Conservation (phyloP, 768 basidiomycete species). For the Rhodosporidiobolus sp. region DNA sequence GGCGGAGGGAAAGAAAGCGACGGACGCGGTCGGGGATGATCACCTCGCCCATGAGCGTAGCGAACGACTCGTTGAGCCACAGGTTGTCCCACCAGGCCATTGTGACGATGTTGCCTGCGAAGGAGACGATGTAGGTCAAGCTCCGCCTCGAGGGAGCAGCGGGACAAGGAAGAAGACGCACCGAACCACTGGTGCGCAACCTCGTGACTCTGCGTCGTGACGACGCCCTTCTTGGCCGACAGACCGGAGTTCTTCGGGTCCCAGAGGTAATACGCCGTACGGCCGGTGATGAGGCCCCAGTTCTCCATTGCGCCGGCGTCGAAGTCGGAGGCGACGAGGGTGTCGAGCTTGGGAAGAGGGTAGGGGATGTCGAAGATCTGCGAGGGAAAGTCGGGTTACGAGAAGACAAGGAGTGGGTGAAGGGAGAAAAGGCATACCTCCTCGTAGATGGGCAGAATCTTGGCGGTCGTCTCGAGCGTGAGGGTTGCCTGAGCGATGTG, state of each 20-base stretch:
- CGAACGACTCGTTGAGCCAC: conserved; percentile 47
- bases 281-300: conserved; percentile 78
- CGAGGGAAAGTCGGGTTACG: conserved; percentile 37
- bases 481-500: conserved; percentile 77
- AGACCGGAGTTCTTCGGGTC: conserved; percentile 73
- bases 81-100: conserved; percentile 61
- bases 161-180: conserved; percentile 53
- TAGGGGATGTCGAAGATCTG: conserved; percentile 85
- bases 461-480: conserved; percentile 78
- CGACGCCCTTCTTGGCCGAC: conserved; percentile 72
- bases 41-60: conserved; percentile 74
- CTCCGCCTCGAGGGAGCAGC: too few species aligned
- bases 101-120: conserved; percentile 55
- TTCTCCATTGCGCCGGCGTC: conserved; percentile 76
- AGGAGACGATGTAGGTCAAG: too few species aligned
- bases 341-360: conserved; percentile 91
- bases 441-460: conserved; percentile 84
- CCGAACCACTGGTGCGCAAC: conserved; percentile 54
- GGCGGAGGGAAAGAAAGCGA: conserved; percentile 17
- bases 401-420: conserved; percentile 55
- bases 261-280: conserved; percentile 74
- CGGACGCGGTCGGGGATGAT: conserved; percentile 64
- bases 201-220: conserved; percentile 76
- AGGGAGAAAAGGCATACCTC: conserved; percentile 84
- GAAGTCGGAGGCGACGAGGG: conserved; percentile 83